Percentiles rank a stretch among this genome's conserved stretches.
phyloP scores from a whole-genome alignment of 257 asterid genomes.

The Solanum etuberosum region DNA sequence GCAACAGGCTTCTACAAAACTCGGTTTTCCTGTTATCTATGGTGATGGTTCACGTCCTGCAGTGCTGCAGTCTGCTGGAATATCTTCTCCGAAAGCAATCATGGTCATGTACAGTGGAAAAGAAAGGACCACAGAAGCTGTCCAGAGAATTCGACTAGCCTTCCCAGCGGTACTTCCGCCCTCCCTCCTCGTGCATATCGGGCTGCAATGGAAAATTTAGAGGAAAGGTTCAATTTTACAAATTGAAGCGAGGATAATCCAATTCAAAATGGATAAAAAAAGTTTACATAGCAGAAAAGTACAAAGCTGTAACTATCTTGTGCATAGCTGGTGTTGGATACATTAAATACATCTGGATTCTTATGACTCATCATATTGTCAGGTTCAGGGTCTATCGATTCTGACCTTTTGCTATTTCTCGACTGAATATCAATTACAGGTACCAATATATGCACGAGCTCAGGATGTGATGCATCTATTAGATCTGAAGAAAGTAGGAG shows the following conservation, averaged over 20 bases:
- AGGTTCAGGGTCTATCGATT: neutral
- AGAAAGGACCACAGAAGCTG: conserved; percentile 63
- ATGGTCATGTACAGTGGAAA: conserved; percentile 88
- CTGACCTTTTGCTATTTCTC: neutral
- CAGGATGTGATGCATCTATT: conserved; percentile 77
- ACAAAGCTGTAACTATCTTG: neutral
- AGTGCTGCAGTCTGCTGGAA: conserved; percentile 95
- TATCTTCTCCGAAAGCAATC: conserved; percentile 83
- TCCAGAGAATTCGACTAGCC: conserved; percentile 84
- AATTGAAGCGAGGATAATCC: neutral
- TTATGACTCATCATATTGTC: neutral
- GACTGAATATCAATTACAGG: conserved; percentile 20
- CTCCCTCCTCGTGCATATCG: neutral
- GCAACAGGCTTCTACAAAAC: conserved; percentile 70
- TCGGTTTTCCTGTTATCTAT: conserved; percentile 82
- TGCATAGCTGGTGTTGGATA: neutral
- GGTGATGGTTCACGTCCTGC: conserved; percentile 98
- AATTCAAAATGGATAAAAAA: neutral
- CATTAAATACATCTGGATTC: neutral
- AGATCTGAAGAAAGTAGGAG: conserved; percentile 89
- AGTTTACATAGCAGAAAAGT: neutral
- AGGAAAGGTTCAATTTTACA: neutral
- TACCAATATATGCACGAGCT: conserved; percentile 92
- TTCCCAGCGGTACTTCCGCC: conserved; percentile 62
- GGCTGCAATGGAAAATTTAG: neutral